A percentile compares a stretch with the other conserved stretches of the same genome.
These are phyloP conservation scores for Mycena kentingensis DNA, from an alignment of 768 basidiomycete species.

Conservation along the genomic window DNA sequence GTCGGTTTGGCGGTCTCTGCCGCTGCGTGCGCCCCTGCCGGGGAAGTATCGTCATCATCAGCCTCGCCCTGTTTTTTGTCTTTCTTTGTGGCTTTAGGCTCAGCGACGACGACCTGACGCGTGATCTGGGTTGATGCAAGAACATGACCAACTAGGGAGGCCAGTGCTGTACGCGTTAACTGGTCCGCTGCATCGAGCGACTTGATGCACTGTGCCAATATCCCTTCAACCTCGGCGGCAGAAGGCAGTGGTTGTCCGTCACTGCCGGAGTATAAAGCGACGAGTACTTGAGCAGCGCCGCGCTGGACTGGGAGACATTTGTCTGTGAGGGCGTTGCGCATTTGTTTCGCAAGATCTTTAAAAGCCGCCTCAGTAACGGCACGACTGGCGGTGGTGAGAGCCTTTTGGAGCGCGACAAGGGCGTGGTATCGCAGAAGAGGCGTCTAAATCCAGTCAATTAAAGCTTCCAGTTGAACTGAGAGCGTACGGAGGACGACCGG, in stretches of 20 bases:
- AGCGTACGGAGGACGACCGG: slow-evolving; percentile 71
- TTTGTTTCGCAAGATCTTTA: slow-evolving; percentile 85
- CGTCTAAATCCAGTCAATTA: slow-evolving; percentile 46
- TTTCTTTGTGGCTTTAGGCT: slow-evolving; percentile 49
- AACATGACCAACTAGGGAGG: slow-evolving; percentile 80
- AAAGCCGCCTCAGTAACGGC: slow-evolving; percentile 77
- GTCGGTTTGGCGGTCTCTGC: slow-evolving; percentile 68
- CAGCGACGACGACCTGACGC: slow-evolving; percentile 46
- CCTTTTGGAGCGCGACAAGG: slow-evolving; percentile 73
- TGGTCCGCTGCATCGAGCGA: slow-evolving; percentile 60
- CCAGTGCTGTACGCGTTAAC: slow-evolving; percentile 44
- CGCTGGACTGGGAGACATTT: slow-evolving; percentile 86
- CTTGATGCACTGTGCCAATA: slow-evolving; percentile 66
- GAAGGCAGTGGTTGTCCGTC: slow-evolving; percentile 55
- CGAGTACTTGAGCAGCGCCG: slow-evolving; percentile 69
- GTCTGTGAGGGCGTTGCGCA: slow-evolving; percentile 73
- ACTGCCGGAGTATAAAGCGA: slow-evolving; percentile 56
- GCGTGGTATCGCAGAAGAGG: slow-evolving; percentile 84
- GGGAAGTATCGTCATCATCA: slow-evolving; percentile 53
- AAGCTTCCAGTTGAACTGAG: not conserved
- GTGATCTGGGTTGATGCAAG: slow-evolving; percentile 83
- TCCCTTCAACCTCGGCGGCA: slow-evolving; percentile 72
- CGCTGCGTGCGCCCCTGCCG: slow-evolving; percentile 44
- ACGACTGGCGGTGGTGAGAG: slow-evolving; percentile 76
- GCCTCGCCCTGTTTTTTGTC: slow-evolving; percentile 60